Percentiles rank a stretch among this genome's conserved stretches.
Evolutionary conservation across 108 stramenopile species (phyloP).

Genomic region (Cyclotella sp.): DNA sequence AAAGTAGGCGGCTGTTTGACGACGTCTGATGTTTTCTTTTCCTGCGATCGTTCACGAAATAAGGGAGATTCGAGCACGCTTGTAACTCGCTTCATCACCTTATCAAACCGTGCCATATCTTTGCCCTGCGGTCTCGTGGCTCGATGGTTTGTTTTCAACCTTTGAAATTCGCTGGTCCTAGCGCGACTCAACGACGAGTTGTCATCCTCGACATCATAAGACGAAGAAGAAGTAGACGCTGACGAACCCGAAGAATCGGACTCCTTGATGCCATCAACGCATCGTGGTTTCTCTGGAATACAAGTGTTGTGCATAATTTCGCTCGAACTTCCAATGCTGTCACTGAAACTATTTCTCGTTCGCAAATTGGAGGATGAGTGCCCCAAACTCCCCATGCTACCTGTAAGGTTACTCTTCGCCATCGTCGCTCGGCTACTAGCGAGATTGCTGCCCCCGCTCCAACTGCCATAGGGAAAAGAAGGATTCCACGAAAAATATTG

Average conservation of each 20-base stretch:
- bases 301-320: slow-evolving; percentile 7
- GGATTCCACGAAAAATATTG: slow-evolving; percentile 10
- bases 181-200: slow-evolving; percentile 6
- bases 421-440: not conserved
- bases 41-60: slow-evolving; percentile 15
- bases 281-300: slow-evolving; percentile 4
- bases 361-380: not conserved
- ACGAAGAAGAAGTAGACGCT: slow-evolving; percentile 24
- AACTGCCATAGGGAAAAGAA: slow-evolving; percentile 7
- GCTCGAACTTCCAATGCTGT: not conserved
- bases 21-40: slow-evolving; percentile 31
- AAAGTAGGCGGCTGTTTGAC: slow-evolving; percentile 71
- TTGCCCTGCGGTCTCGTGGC: not conserved
- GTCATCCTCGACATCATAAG: slow-evolving; percentile 18
- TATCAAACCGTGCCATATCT: slow-evolving; percentile 24
- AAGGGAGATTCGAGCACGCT: slow-evolving; percentile 30
- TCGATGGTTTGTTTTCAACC: slow-evolving; percentile 13
- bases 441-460: not conserved
- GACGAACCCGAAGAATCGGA: slow-evolving; percentile 23
- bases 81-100: slow-evolving; percentile 24
- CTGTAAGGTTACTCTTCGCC: not conserved
- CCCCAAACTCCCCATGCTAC: too few relatives aligned
- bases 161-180: slow-evolving; percentile 24
- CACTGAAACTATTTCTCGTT: not conserved
- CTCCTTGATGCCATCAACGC: slow-evolving; percentile 6